These are phyloP conservation scores for Mortierella sp. DNA, from an alignment of 371 early-diverging fungal genomes.

Conservation along the genomic window DNA sequence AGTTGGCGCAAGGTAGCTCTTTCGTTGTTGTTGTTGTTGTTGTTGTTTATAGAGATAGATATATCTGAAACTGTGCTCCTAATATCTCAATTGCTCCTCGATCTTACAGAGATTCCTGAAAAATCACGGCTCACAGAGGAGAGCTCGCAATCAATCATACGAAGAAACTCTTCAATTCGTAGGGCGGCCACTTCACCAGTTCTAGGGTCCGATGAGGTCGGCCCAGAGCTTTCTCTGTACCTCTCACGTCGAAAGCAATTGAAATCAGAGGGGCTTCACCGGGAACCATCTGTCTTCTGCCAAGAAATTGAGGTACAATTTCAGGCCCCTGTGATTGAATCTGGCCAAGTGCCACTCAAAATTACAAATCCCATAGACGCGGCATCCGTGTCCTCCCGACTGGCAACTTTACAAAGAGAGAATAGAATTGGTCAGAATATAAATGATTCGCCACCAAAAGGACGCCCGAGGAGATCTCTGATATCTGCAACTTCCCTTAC, in stretches of 20 bases:
- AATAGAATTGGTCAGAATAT: conserved; percentile 10
- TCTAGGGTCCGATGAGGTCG: conserved; percentile 10
- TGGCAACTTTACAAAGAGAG: not conserved
- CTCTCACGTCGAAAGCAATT: conserved; percentile 35
- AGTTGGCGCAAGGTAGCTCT: conserved; percentile 20
- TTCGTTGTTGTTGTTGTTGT: not conserved
- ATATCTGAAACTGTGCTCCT: not conserved
- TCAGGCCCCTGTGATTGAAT: conserved; percentile 26
- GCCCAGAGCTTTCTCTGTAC: conserved; percentile 14
- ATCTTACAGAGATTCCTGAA: conserved; percentile 32
- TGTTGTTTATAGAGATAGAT: not conserved
- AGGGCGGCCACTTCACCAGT: conserved; percentile 33
- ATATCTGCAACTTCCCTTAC: conserved; percentile 17
- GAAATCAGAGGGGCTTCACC: conserved; percentile 28
- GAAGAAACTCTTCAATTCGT: conserved; percentile 15
- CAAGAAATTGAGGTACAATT: conserved; percentile 51
- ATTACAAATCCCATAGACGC: not conserved
- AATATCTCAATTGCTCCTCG: conserved; percentile 10
- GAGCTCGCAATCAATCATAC: not conserved
- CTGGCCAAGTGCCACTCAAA: not conserved
- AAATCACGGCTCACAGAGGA: conserved; percentile 6
- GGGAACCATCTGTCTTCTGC: conserved; percentile 47
- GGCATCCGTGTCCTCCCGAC: not conserved
- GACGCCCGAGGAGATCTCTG: not conserved
- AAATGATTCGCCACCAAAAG: conserved; percentile 8